A percentile compares a stretch with the other conserved stretches of the same genome.
These are phyloP conservation scores for Claviceps sp. DNA, from an alignment of 2,329 filamentous ascomycete genomes.

Conservation along the genomic window DNA sequence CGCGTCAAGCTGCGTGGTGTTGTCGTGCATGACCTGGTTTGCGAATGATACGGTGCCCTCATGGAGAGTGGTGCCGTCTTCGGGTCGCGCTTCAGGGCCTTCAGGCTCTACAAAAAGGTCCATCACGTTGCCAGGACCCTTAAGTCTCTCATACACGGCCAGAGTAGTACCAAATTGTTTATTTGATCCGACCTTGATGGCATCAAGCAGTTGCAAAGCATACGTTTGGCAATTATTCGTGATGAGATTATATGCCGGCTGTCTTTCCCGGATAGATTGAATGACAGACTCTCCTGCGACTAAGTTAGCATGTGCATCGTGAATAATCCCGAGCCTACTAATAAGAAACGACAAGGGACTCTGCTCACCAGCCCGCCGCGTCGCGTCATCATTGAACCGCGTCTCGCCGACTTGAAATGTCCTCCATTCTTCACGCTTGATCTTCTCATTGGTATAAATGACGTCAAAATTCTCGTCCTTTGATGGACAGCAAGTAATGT, in stretches of 20 bases:
- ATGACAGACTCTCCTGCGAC: conserved; percentile 37
- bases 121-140: conserved; percentile 33
- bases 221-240: conserved; percentile 49
- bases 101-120: conserved; percentile 30
- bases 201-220: conserved; percentile 37
- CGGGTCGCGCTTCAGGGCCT: conserved; percentile 13
- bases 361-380: conserved; percentile 31
- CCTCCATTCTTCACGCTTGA: conserved; percentile 33
- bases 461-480: conserved; percentile 40
- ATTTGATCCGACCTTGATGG: conserved; percentile 36
- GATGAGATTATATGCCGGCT: conserved; percentile 42
- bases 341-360: neutral
- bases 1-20: conserved; percentile 37
- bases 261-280: conserved; percentile 32
- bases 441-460: conserved; percentile 39
- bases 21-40: conserved; percentile 38
- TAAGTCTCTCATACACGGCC: conserved; percentile 37
- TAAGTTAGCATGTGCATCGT: neutral
- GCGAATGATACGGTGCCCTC: conserved; percentile 32
- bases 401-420: conserved; percentile 39
- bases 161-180: conserved; percentile 40
- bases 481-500: neutral
- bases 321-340: neutral
- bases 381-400: conserved; percentile 39
- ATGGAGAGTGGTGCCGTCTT: conserved; percentile 1